These are phyloP conservation scores for Heterobasidion occidentale DNA, from an alignment of 1,284 basidiomycete species.

Conservation along the genomic window DNA sequence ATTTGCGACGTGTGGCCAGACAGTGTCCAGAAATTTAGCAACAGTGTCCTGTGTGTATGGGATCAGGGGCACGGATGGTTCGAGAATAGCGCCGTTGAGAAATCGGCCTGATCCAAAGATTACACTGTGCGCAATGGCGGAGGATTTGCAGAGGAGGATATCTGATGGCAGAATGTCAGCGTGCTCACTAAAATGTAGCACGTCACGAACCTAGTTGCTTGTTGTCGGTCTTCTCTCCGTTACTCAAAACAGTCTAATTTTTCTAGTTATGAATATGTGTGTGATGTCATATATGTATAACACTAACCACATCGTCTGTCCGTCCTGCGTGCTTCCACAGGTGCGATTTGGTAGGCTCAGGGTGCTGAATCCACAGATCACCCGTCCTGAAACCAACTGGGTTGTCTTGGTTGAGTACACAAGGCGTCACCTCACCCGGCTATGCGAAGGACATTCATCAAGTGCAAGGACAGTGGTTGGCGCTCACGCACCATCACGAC, in stretches of 20 bases:
- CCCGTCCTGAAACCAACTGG: background rate
- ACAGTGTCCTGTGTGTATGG: background rate
- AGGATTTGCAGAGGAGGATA: conserved; percentile 8
- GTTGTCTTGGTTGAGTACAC: background rate
- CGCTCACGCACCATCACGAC: background rate
- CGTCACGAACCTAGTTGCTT: conserved; percentile 12
- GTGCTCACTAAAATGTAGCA: background rate
- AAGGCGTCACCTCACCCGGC: background rate
- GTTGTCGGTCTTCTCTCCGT: conserved; percentile 17
- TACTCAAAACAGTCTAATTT: conserved; percentile 12
- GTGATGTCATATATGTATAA: no score
- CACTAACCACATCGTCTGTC: conserved; percentile 1
- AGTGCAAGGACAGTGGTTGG: background rate
- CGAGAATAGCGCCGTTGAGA: conserved; percentile 11
- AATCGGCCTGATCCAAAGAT: conserved; percentile 12
- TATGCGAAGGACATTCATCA: background rate
- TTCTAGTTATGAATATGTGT: background rate
- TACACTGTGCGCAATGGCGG: conserved; percentile 7
- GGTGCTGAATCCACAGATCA: background rate
- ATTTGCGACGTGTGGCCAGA: conserved; percentile 10
- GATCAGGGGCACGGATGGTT: conserved; percentile 1
- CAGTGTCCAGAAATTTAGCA: conserved; percentile 2
- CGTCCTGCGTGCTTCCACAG: conserved; percentile 10
- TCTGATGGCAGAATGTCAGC: conserved; percentile 1
- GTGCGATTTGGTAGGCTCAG: background rate